Evolutionary conservation across 2,329 filamentous ascomycete genomes (phyloP), one percentile per base, ranked within the genome.

Genomic region (Aspergillus tanneri): DNA sequence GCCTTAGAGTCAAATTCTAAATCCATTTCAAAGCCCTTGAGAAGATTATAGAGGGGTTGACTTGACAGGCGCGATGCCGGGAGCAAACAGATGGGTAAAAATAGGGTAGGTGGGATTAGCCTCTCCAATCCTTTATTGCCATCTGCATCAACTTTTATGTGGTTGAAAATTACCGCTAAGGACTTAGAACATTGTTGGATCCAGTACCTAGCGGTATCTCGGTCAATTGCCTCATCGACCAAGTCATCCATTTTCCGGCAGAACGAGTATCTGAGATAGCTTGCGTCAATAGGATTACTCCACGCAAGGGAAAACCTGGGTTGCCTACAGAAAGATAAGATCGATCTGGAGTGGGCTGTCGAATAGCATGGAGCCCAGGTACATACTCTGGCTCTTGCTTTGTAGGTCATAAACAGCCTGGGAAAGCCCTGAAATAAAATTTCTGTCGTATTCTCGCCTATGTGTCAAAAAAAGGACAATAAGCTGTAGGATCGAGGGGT

Each of bases 161-260:
- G n/a, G n/a, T n/a, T n/a, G n/a, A n/a, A n/a, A n/a, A n/a, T n/a
- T n/a, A n/a, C n/a, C n/a, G n/a, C n/a, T n/a, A n/a, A n/a, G n/a
- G n/a, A n/a, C n/a, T n/a, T n/a, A n/a, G n/a, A n/a, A n/a, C n/a
- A n/a, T n/a, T n/a, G n/a, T n/a, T n/a, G n/a, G n/a, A n/a, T n/a
- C n/a, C n/a, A n/a, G n/a, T n/a, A n/a, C n/a, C n/a, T n/a, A n/a
- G n/a, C n/a, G n/a, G 18, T 34, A 11, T 52, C 37, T 4, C 24
- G 32, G 77, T 35, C 75, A 1, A 69, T 57, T 0, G 86, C 80
- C 50, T 88, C 79, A 56, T 90, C 86, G 7, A 90, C 79, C 4
- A 90, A 72, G 58, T 90, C 86, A 62, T 90, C 87, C 1, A 85
- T 85, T 8, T 88, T 80, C 9, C 86, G 77, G 57, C 86, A 90